Conservation (phyloP, 139 green algal species). For the Picochlorum sp. region DNA sequence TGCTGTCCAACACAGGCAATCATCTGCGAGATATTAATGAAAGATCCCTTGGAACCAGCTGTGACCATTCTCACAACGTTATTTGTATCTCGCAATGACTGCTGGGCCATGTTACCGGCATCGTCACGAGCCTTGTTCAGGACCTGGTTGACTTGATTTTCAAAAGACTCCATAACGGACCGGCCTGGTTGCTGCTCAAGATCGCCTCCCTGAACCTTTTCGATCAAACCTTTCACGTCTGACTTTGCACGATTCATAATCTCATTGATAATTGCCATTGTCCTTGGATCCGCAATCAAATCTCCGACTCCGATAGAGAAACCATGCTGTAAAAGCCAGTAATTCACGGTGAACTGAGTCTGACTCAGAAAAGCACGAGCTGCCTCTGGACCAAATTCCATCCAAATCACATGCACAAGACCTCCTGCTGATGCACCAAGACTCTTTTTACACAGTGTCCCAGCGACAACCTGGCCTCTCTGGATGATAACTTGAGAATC, state of each 20-base stretch:
- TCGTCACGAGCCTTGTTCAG: conserved; percentile 93
- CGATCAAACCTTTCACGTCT: conserved; percentile 76
- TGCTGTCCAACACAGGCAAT: conserved; percentile 99
- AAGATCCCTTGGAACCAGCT: conserved; percentile 90
- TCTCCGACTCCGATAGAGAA: conserved; percentile 97
- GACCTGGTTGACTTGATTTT: conserved; percentile 77
- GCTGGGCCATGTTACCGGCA: conserved; percentile 74
- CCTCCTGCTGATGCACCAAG: conserved; percentile 70
- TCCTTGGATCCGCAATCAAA: conserved; percentile 84
- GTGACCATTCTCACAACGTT: conserved; percentile 98
- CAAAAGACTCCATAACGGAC: conserved; percentile 92
- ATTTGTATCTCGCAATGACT: conserved; percentile 81
- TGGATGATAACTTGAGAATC: conserved; percentile 92
- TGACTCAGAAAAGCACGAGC: conserved; percentile 69
- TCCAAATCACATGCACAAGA: conserved; percentile 91
- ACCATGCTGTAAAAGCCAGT: conserved; percentile 91
- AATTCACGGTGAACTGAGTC: conserved; percentile 81
- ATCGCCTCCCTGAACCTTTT: conserved; percentile 64
- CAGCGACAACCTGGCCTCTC: conserved; percentile 69
- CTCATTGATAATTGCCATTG: conserved; percentile 85
- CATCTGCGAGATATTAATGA: conserved; percentile 99
- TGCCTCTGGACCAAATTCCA: conserved; percentile 82
- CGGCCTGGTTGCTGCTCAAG: conserved; percentile 84
- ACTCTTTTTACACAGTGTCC: conserved; percentile 94
- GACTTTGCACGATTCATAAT: conserved; percentile 82